phyloP scores from a whole-genome alignment of 495 filamentous ascomycete genomes.

The Rhypophila decipiens region DNA sequence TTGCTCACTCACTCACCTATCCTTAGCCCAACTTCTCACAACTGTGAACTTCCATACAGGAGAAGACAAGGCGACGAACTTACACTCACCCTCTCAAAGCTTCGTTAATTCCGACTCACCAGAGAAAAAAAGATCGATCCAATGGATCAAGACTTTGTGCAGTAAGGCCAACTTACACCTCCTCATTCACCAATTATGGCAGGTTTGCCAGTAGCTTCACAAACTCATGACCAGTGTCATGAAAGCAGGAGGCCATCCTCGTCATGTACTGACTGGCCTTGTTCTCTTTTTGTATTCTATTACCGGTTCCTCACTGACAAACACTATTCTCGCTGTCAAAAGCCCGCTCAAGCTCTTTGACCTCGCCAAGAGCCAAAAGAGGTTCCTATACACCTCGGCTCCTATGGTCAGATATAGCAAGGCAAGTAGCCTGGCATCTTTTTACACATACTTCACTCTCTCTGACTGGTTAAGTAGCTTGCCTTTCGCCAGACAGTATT shows the following conservation, averaged over 20 bases:
- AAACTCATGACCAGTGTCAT: background rate
- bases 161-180: conserved; percentile 15
- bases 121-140: conserved; percentile 1
- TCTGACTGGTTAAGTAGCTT: conserved; percentile 28
- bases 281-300: no score
- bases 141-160: conserved; percentile 10
- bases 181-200: conserved; percentile 1
- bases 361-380: conserved; percentile 41
- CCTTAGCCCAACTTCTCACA: no score
- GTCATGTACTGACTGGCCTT: no score
- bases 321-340: background rate
- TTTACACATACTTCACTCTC: background rate
- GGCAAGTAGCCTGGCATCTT: conserved; percentile 16
- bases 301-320: background rate
- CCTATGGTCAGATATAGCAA: conserved; percentile 68
- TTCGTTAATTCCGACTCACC: background rate
- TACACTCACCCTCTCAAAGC: no score
- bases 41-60: no score
- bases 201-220: background rate
- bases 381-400: conserved; percentile 52
- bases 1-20: no score
- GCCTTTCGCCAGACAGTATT: conserved; percentile 58
- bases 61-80: no score
- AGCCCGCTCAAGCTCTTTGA: conserved; percentile 57
- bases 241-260: no score